phyloP scores from a whole-genome alignment of 306 rosid genomes.

The Luffa aegyptiaca region DNA sequence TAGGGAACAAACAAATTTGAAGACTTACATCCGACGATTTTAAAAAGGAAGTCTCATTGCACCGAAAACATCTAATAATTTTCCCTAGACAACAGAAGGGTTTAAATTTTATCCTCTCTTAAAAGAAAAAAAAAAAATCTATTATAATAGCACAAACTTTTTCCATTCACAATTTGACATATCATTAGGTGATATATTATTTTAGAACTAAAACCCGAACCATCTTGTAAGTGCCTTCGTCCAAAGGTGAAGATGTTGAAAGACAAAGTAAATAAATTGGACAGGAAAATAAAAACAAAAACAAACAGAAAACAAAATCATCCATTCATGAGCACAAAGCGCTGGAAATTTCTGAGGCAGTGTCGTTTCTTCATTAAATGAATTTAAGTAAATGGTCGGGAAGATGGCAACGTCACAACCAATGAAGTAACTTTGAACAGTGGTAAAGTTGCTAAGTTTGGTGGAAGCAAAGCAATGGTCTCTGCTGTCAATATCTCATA shows the following conservation, averaged over 20 bases:
- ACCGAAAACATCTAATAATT: no score
- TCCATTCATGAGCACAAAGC: not conserved
- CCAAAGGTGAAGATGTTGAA: not conserved
- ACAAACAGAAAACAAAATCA: not conserved
- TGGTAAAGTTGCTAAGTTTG: not conserved
- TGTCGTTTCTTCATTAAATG: not conserved
- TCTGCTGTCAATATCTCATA: not conserved
- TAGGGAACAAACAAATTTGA: no score
- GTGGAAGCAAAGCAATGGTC: not conserved
- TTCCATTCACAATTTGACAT: no score
- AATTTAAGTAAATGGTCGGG: not conserved
- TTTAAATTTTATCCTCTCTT: no score
- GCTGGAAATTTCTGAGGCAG: not conserved
- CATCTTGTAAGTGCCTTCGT: no score
- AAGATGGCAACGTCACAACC: not conserved
- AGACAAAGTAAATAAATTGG: not conserved
- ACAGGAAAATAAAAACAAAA: not conserved
- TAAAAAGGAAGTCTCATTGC: no score
- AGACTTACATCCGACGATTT: no score
- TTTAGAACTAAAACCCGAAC: no score
- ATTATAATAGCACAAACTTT: no score
- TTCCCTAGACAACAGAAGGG: no score
- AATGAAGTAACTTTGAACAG: not conserved
- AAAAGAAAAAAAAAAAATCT: no score
- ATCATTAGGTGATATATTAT: no score